Percentiles rank a stretch among this genome's conserved stretches.
phyloP scores from a whole-genome alignment of 139 green algal species.

The Asterochloris sp. region DNA sequence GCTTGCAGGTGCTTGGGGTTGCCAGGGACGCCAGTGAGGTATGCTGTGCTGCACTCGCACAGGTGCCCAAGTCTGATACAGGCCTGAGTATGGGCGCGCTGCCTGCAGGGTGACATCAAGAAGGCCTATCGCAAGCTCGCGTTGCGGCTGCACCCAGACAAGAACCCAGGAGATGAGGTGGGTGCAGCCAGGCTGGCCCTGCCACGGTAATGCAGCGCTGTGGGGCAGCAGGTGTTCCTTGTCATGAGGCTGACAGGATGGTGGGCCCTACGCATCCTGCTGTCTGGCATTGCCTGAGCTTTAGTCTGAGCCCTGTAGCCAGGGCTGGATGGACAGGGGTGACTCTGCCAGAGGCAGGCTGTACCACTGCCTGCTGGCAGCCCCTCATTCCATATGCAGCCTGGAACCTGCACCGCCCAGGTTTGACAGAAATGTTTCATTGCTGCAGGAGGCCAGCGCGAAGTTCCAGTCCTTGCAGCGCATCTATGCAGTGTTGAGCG shows the following conservation, averaged over 20 bases:
- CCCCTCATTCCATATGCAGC: background rate
- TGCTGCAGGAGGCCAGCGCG: constrained; percentile 50
- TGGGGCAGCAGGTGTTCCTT: no score
- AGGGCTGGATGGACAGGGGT: background rate
- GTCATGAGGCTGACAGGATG: no score
- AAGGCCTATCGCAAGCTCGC: constrained; percentile 85
- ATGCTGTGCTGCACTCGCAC: background rate
- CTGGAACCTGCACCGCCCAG: background rate
- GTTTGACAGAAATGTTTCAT: background rate
- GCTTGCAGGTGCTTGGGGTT: constrained; percentile 59
- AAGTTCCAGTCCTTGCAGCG: constrained; percentile 91
- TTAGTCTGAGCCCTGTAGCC: background rate
- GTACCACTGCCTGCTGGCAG: no score
- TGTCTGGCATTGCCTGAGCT: background rate
- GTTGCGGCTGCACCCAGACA: constrained; percentile 89
- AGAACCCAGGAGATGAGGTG: constrained; percentile 73
- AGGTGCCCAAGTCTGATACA: background rate
- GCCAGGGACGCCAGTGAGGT: constrained; percentile 49
- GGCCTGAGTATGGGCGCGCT: background rate
- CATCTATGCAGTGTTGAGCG: constrained; percentile 80
- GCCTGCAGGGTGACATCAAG: constrained; percentile 59
- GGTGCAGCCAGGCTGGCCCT: background rate
- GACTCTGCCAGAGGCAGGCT: no score
- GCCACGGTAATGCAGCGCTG: no score
- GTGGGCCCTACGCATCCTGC: background rate